Evolutionary conservation across 78 protist species (phyloP), one percentile per base, ranked within the genome.

Genomic region (Isochrysis galbana): DNA sequence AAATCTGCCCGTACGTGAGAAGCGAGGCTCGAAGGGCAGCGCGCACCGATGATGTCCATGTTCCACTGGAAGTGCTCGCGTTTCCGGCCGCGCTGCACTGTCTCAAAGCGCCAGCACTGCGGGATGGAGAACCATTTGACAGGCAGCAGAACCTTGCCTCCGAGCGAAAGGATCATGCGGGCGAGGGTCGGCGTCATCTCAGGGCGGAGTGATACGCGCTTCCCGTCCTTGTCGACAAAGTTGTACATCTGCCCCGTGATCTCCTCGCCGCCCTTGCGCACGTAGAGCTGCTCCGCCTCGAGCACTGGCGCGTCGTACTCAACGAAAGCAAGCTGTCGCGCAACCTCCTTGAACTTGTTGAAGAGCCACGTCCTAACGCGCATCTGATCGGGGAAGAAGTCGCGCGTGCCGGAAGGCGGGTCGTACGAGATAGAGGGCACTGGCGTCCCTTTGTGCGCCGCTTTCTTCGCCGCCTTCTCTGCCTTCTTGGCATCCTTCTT

Each of bases 31-130:
- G 26, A 69, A 32, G 26, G 26, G 38, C 25, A 69, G 26, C 25
- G 25, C 72, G 92, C 95, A 45, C 97, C 97, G 70, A 93, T 55
- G 77, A 96, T 96, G 89, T 96, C 97, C 96, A 94, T 95, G 92
- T 96, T 96, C 93, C 87, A 96, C 89, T 96, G 97, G 92, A 87
- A 96, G 95, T 96, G 97, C 96, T 96, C 97, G n/a, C 97, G 69
- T 88, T 94, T 87, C 45, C 97, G 87, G 32, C 97, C 97, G 23
- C 96, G 92, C 72, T 93, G 94, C 29, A 80, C 86, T 17, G 95
- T 78, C 88, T 96, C 97, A 23, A 91, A 94, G 32, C 97, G 87
- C 96, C 96, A 95, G 95, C 97, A 94, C 55, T 95, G 97, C 61
- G 96, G 95, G 45, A 94, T 88, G 21, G 77, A 34, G 92, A 39